Conservation (phyloP, 306 rosid genomes). For the Potentilla sterilis region DNA sequence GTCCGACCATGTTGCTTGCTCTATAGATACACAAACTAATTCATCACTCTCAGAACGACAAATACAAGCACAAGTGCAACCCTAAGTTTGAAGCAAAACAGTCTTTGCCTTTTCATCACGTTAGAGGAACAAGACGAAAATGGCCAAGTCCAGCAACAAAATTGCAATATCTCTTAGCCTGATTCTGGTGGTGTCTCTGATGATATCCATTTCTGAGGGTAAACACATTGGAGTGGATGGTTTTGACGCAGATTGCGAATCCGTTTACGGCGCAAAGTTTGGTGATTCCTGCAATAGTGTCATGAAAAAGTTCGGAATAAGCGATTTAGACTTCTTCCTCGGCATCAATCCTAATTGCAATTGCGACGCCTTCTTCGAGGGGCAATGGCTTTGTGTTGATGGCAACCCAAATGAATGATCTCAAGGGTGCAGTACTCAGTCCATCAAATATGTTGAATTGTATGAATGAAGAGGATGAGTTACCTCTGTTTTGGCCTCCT, state of each 20-base stretch:
- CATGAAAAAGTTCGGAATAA: background rate
- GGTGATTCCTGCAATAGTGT: constrained; percentile 17
- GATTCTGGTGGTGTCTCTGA: constrained; percentile 9
- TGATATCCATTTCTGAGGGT: constrained; percentile 14
- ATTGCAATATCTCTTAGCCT: background rate
- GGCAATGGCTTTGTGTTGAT: constrained; percentile 24
- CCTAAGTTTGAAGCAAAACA: background rate
- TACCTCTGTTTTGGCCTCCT: background rate
- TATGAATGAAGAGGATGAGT: constrained; percentile 16
- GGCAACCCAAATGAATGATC: constrained; percentile 6
- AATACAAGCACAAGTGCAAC: background rate
- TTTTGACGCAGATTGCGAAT: background rate
- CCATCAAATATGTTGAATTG: background rate
- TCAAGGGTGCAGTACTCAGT: background rate
- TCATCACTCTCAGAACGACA: background rate
- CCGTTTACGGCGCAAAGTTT: constrained; percentile 1
- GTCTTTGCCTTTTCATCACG: background rate
- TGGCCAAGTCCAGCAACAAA: constrained; percentile 7
- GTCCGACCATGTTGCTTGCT: background rate
- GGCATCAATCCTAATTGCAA: constrained; percentile 23
- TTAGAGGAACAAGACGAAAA: background rate
- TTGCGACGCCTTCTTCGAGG: constrained; percentile 13
- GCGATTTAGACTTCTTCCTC: background rate
- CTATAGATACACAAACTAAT: background rate
- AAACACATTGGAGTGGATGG: background rate